phyloP scores from a whole-genome alignment of 805 yeast species.

The Schwanniomyces sp. region DNA sequence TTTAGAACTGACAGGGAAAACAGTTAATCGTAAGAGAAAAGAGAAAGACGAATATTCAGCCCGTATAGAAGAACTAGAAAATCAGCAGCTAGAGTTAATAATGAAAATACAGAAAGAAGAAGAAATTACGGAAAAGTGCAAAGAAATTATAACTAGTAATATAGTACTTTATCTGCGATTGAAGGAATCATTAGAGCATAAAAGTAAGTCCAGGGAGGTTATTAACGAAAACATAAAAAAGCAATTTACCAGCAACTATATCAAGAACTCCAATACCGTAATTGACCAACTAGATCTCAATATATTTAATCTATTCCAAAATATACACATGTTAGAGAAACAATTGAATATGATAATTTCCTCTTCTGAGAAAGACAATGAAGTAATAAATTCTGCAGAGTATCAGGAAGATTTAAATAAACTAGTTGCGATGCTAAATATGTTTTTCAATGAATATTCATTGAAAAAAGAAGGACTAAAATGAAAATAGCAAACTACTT shows the following conservation, averaged over 20 bases:
- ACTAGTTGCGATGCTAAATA: conserved; percentile 16
- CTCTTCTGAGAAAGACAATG: conserved; percentile 5
- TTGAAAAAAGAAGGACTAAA: background rate
- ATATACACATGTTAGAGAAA: conserved; percentile 5
- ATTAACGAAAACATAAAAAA: conserved; percentile 2
- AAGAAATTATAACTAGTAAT: conserved; percentile 32
- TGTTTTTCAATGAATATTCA: conserved; percentile 2
- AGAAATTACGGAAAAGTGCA: conserved; percentile 26
- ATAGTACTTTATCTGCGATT: conserved; percentile 32
- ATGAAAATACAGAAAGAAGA: conserved; percentile 43
- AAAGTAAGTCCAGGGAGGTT: conserved; percentile 18
- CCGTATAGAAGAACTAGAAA: conserved; percentile 24
- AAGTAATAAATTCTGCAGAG: conserved; percentile 10
- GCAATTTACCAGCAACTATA: background rate
- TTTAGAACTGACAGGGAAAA: background rate
- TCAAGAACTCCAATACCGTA: conserved; percentile 7
- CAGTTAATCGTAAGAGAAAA: background rate
- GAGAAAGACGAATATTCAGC: conserved; percentile 7
- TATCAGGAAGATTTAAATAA: conserved; percentile 14
- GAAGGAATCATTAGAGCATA: conserved; percentile 26
- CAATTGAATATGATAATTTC: conserved; percentile 3
- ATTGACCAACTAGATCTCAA: conserved; percentile 12
- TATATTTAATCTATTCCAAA: conserved; percentile 9
- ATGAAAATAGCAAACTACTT: background rate
- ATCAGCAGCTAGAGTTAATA: conserved; percentile 26